These are phyloP conservation scores for Clitoria ternatea DNA, from an alignment of 306 rosid species.

Conservation along the genomic window DNA sequence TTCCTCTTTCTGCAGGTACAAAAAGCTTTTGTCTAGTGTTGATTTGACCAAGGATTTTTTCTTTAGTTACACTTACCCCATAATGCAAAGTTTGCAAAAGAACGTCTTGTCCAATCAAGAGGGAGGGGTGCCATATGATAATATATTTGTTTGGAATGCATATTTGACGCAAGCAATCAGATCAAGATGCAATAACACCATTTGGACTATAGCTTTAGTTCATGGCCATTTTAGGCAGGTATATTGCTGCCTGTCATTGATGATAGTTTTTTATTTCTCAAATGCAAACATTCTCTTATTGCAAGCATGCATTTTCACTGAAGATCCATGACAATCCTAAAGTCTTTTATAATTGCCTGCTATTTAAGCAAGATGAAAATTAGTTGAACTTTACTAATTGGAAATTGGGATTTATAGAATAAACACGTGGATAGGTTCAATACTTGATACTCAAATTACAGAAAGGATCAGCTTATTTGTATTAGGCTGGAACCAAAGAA, in stretches of 20 bases:
- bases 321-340: background rate
- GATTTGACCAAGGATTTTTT: slow-evolving; percentile 95
- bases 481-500: background rate
- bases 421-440: background rate
- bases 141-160: slow-evolving; percentile 95
- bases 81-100: slow-evolving; percentile 93
- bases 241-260: background rate
- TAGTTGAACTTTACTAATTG: background rate
- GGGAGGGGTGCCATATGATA: slow-evolving; percentile 74
- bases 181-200: slow-evolving; percentile 80
- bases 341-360: background rate
- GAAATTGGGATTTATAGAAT: background rate
- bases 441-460: background rate
- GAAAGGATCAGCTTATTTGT: background rate
- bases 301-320: background rate
- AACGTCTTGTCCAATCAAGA: slow-evolving; percentile 50
- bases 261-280: background rate
- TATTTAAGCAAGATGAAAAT: background rate
- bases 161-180: slow-evolving; percentile 81
- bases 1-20: slow-evolving; percentile 59
- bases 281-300: background rate
- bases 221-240: slow-evolving; percentile 97
- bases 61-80: slow-evolving; percentile 93
- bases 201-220: slow-evolving; percentile 94
- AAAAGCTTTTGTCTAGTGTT: slow-evolving; percentile 80